Base-by-base conservation (phyloP, 768 basidiomycete genomes). In the Psilocybe cyanescens region DNA sequence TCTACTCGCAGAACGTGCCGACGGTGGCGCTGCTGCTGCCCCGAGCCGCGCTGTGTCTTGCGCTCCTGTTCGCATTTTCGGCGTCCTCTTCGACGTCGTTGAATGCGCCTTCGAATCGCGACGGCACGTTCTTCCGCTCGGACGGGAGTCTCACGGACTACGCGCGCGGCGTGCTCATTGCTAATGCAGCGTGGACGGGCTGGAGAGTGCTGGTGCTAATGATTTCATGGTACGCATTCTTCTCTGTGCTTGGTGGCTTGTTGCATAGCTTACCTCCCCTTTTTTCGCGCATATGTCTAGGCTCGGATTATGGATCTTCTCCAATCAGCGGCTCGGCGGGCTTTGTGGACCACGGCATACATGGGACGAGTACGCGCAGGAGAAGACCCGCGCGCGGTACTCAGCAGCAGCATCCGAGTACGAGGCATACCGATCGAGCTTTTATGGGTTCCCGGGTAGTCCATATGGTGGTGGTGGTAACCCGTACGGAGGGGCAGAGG, bases 11-110 rank as follows among this genome's bases (percentile, higher is more conserved):
- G 77, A 94, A 95, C 70, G 72, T 90, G 37, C 90, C 94, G 4
- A 92, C 91, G 0, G 86, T 95, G 45, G 83, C 86, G 8, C 81
- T 94, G n/a, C 83, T 95, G 45, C 77, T 97, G 17, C 95, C 95
- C 28, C 85, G 95, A 61, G 92, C 92, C 31, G 93, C 86, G 8
- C 77, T 97, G 44, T 82, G 81, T 45, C 75, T 95, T 4, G 88
- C 90, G 0, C 73, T 95, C 30, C 80, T 95, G n/a, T 74, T 95
- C 48, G 65, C 69, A 1, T 74, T 73, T 55, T 65, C 65, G 3
- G 60, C 56, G 4, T 47, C 65, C 8, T 50, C 63, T 11, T 58
- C 52, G 17, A 55, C 49, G 14, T 59, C 45, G 5, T 11, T 65
- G 41, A 44, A 44, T 16, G 41, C 14, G 41, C 41, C 41, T 44